Evolutionary conservation across 108 stramenopile genomes (phyloP), one percentile per base, ranked within the genome.

Genomic region (Skeletonema tropicum): DNA sequence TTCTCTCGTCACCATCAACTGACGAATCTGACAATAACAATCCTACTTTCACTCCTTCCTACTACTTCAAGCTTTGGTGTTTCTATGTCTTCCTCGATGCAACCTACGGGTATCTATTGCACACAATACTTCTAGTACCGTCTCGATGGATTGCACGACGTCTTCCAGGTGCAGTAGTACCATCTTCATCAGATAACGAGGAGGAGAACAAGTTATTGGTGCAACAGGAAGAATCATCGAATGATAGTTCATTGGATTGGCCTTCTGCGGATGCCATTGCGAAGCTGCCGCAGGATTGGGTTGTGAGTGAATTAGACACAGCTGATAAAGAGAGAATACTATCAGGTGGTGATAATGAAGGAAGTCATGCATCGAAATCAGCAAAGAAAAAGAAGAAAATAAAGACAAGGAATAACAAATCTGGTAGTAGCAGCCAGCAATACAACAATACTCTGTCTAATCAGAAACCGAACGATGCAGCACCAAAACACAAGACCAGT

Each of bases 81-180:
- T 39, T 79, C 66, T 75, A 61, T 60, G 23, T 79, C 35, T 29
- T 79, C 15, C 78, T 79, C 48, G 78, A 79, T 52, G 65, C 78
- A 31, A 30, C 78, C 35, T 70, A 57, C 67, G 64, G 73, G 4
- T 41, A 79, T 42, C 60, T 75, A 6, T 79, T 79, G 19, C 74
- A 79, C 35, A 23, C 49, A 12, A 3, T 68, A 11, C 52, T 75
- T 11, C 42, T 74, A 1, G 11, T 63, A 3, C 78, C 78, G 2
- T 66, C 66, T 17, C 52, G 78, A 55, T 74, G 41, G 36, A 19
- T 79, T 6, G 73, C 74, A 33, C 25, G 38, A 3, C 66, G 13
- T 41, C 52, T 74, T 26, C 78, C 78, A 19, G 78, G 78, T 15
- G 66, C 78, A 5, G 21, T 60, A 7, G 67, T 79, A 3, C 78